A percentile compares a stretch with the other conserved stretches of the same genome.
phyloP scores from a whole-genome alignment of 2,329 filamentous ascomycete species.

The Aspergillus pseudoviridinutans region DNA sequence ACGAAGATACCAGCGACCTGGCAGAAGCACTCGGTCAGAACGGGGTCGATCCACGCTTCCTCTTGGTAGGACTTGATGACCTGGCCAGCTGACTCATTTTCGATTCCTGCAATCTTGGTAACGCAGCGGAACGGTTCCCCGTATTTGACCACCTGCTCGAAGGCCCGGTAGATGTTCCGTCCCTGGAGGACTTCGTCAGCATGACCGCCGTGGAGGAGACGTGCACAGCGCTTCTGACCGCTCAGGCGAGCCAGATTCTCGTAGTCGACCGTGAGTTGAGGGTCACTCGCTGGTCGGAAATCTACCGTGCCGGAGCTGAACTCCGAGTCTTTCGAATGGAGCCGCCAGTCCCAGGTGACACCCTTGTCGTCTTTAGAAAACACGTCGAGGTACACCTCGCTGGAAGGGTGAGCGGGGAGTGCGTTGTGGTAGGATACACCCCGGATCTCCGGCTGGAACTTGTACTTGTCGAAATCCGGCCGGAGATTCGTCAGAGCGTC shows the following conservation, averaged over 20 bases:
- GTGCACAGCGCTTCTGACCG: conserved; percentile 21
- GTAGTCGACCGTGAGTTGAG: conserved; percentile 19
- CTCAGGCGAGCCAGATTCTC: conserved; percentile 30
- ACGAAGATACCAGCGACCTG: conserved; percentile 35
- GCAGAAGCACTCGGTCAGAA: conserved; percentile 22
- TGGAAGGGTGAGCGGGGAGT: conserved; percentile 28
- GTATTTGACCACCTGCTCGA: conserved; percentile 18
- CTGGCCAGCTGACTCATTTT: conserved; percentile 18
- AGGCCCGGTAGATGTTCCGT: conserved; percentile 18
- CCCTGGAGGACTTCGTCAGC: conserved; percentile 16
- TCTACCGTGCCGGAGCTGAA: not conserved
- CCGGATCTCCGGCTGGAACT: conserved; percentile 23
- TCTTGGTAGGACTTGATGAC: conserved; percentile 10
- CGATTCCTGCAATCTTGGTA: conserved; percentile 16
- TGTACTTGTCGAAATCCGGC: conserved; percentile 14
- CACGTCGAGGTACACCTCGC: conserved; percentile 25
- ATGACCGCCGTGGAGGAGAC: conserved; percentile 1
- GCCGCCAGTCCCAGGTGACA: conserved; percentile 24
- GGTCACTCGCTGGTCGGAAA: conserved; percentile 19
- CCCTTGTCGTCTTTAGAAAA: conserved; percentile 7
- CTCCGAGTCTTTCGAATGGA: not conserved
- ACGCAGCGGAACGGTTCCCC: conserved; percentile 11
- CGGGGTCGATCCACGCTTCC: conserved; percentile 22
- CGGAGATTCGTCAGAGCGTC: conserved; percentile 31
- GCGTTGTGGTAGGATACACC: conserved; percentile 28